Conservation (phyloP, 768 basidiomycete species). For the Hydnomerulius pinastri region DNA sequence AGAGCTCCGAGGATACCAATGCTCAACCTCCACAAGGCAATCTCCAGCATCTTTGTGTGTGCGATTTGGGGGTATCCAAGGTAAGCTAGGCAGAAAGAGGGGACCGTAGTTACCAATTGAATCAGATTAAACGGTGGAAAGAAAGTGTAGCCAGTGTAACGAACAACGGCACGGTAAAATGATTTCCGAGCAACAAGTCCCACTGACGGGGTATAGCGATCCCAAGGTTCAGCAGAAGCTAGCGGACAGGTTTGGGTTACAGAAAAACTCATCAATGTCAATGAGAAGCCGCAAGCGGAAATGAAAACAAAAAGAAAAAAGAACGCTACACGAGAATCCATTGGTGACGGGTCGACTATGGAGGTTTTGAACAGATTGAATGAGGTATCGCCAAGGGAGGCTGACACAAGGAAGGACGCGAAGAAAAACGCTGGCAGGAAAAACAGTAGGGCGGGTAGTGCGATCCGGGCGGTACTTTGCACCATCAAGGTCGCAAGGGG, state of each 20-base stretch:
- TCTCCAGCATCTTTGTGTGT: constrained; percentile 24
- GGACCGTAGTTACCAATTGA: constrained; percentile 7
- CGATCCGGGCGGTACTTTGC: constrained; percentile 37
- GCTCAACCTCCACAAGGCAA: constrained; percentile 42
- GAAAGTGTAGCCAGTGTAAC: constrained; percentile 44
- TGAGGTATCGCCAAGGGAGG: constrained; percentile 46
- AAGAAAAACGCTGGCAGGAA: constrained; percentile 52
- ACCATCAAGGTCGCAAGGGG: constrained; percentile 48
- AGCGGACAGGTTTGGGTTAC: constrained; percentile 18
- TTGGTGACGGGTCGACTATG: constrained; percentile 38
- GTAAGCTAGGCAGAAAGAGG: constrained; percentile 3
- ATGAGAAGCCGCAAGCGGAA: constrained; percentile 35
- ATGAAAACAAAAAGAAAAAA: constrained; percentile 39
- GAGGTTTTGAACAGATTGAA: constrained; percentile 7
- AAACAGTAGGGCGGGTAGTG: constrained; percentile 44
- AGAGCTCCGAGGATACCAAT: constrained; percentile 42
- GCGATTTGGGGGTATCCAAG: constrained; percentile 19
- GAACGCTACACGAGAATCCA: constrained; percentile 49
- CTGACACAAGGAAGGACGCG: constrained; percentile 45
- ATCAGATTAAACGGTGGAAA: constrained; percentile 56
- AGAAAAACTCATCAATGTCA: constrained; percentile 34
- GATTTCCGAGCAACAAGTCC: constrained; percentile 46
- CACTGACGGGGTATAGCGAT: constrained; percentile 45
- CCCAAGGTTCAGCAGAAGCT: constrained; percentile 39
- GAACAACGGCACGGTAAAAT: constrained; percentile 38